Evolutionary conservation across 495 filamentous ascomycete genomes (phyloP), one percentile per base, ranked within the genome.

Genomic region (Trypethelium eluteriae): DNA sequence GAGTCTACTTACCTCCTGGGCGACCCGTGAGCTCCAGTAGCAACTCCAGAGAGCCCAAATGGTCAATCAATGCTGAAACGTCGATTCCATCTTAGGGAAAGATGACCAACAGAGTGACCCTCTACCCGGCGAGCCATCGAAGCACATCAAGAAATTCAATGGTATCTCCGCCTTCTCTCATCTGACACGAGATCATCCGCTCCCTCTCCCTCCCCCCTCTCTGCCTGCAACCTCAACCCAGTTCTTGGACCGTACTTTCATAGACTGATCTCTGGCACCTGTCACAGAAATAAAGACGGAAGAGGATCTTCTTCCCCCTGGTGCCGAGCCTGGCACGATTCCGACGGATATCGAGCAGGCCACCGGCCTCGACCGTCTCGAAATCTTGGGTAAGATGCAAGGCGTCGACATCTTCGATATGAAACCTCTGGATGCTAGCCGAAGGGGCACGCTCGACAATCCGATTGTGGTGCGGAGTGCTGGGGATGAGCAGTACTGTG

Each of bases 331-430:
- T 69, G 94, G 93, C 70, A 90, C 89, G 76, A 82, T 99, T 70
- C 91, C 94, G 67, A 91, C 90, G 81, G 94, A 99, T 79, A 75
- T 93, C 75, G 90, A 96, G 74, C 94, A 99, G 78, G 81, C 93
- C 56, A 98, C 94, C 70, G 94, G 94, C 85, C 83, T 99, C 63
- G 94, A 99, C 83, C 93, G 94, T 81, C 85, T 99, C 73, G 94
- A 99, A 79, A 93, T 99, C 73, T 81, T 98, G 79, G 94, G 94
- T 78, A 99, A 99, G 85, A 96, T 97, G 88, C 90, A 98, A 82
- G 91, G 94, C 71, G 83, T 99, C 69, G 94, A 99, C 78, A 83
- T 98, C 75, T 99, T 98, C 80, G 95, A 99, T 79, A 96, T 96
- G 93, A 88, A 86, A 79, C 95, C 94, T 56, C 83, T 99, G 69